phyloP scores from a whole-genome alignment of 495 filamentous ascomycete species.

The Jackrogersella multiformis region DNA sequence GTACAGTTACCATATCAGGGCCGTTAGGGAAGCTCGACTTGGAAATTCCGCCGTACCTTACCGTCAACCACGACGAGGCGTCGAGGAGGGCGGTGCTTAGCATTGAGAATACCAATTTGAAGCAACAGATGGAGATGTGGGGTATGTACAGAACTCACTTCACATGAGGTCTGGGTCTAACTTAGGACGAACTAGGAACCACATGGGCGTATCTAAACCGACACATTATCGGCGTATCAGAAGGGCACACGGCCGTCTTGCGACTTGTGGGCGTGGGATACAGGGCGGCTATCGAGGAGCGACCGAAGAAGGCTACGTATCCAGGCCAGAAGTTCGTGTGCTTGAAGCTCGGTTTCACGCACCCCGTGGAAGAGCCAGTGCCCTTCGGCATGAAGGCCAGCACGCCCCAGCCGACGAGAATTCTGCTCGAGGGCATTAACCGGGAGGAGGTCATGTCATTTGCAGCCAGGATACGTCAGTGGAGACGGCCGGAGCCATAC shows the following conservation, averaged over 20 bases:
- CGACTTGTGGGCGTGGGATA: conserved; percentile 97
- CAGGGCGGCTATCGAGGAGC: conserved; percentile 84
- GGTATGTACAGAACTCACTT: conserved; percentile 64
- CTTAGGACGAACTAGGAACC: conserved; percentile 67
- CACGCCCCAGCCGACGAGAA: conserved; percentile 91
- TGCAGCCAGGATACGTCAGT: conserved; percentile 85
- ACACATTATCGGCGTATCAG: conserved; percentile 90
- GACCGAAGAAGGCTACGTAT: conserved; percentile 74
- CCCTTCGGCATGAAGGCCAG: conserved; percentile 86
- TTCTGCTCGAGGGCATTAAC: conserved; percentile 86
- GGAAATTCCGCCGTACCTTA: conserved; percentile 75
- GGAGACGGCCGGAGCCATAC: conserved; percentile 95
- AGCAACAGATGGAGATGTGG: conserved; percentile 96
- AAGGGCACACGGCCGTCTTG: conserved; percentile 93
- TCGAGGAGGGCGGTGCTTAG: conserved; percentile 69
- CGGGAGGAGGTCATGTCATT: conserved; percentile 88
- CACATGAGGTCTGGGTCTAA: conserved; percentile 27
- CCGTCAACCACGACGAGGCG: conserved; percentile 69
- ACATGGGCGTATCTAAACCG: conserved; percentile 88
- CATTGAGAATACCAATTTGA: conserved; percentile 67
- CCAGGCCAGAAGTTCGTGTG: conserved; percentile 86
- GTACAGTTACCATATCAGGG: conserved; percentile 74
- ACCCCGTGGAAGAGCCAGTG: conserved; percentile 88
- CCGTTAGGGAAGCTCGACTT: conserved; percentile 80
- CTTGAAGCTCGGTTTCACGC: conserved; percentile 94